Evolutionary conservation across 2,329 filamentous ascomycete species (phyloP).

Genomic region (Fusarium sororula): DNA sequence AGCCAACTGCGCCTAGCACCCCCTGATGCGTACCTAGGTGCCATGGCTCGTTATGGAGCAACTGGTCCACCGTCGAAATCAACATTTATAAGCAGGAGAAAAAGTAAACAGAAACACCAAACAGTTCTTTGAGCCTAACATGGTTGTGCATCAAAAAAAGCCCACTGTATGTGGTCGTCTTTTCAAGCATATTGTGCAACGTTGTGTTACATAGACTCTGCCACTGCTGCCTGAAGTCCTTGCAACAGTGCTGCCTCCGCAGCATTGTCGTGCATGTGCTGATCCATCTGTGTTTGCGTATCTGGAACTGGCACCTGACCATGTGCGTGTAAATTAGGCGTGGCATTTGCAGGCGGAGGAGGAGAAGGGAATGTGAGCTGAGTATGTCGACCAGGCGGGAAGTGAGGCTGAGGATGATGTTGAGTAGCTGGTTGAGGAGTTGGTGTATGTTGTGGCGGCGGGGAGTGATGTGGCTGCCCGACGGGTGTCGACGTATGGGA

Average conservation of each 20-base stretch:
- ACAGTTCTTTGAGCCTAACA: not conserved
- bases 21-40: not conserved
- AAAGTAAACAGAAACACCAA: conserved; percentile 14
- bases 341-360: conserved; percentile 26
- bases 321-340: conserved; percentile 37
- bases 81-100: conserved; percentile 5
- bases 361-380: conserved; percentile 32
- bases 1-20: conserved; percentile 7
- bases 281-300: conserved; percentile 32
- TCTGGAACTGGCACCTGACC: conserved; percentile 30
- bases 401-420: conserved; percentile 27
- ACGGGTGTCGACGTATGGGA: conserved; percentile 42
- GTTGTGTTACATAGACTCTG: conserved; percentile 35
- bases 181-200: not conserved
- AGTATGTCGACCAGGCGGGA: conserved; percentile 22
- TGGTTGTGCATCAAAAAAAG: not conserved
- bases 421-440: conserved; percentile 32
- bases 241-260: conserved; percentile 49
- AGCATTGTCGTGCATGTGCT: conserved; percentile 45
- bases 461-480: conserved; percentile 38
- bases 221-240: conserved; percentile 49
- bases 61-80: conserved; percentile 13
- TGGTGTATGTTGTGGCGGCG: conserved; percentile 38
- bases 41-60: conserved; percentile 15
- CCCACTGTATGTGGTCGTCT: not conserved